Evolutionary conservation across 2,329 filamentous ascomycete genomes (phyloP).

Genomic region (Ophiocordyceps camponoti-rufipedis): DNA sequence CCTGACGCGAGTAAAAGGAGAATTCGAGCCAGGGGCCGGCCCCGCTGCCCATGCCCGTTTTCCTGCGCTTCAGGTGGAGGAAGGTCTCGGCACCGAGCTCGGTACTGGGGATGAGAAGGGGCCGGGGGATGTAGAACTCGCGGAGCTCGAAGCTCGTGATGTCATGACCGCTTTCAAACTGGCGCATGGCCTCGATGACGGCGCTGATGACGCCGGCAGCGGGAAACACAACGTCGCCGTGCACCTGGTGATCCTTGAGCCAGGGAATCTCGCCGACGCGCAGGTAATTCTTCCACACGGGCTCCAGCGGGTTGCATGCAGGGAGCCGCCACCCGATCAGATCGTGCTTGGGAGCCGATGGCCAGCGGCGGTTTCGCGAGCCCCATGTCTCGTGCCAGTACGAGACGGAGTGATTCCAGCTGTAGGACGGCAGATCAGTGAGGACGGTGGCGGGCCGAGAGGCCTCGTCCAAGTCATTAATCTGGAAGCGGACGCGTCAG

Average conservation of each 20-base stretch:
- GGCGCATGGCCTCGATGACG: constrained; percentile 1
- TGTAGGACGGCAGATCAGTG: neutral
- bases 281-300: neutral
- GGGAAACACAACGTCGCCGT: constrained; percentile 1
- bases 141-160: constrained; percentile 1
- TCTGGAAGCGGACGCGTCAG: neutral
- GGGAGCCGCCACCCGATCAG: neutral
- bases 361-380: neutral
- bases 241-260: constrained; percentile 1
- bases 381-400: constrained; percentile 1
- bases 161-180: neutral
- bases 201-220: constrained; percentile 1
- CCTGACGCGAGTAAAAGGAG: constrained; percentile 1
- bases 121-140: neutral
- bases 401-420: constrained; percentile 1
- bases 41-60: neutral
- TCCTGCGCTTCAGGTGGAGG: neutral
- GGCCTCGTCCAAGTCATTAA: neutral
- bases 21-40: constrained; percentile 1
- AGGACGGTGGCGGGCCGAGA: neutral
- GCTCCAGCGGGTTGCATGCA: neutral
- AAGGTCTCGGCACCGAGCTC: neutral
- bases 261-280: constrained; percentile 1
- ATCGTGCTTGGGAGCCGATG: neutral
- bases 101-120: neutral